phyloP scores from a whole-genome alignment of 805 yeast genomes.

The Candida michaelii region DNA sequence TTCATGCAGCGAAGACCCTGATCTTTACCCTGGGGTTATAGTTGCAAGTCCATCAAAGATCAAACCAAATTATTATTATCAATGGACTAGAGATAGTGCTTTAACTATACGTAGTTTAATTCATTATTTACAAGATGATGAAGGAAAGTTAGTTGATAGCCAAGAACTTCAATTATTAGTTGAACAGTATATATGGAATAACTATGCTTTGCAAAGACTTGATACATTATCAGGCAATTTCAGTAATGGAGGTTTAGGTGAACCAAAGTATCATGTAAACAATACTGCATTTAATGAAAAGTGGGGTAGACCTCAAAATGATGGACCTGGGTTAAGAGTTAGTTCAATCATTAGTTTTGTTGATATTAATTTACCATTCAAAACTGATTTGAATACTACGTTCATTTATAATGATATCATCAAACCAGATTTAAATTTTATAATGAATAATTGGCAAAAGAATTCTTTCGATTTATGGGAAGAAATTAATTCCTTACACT shows the following conservation, averaged over 20 bases:
- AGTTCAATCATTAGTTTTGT: slow-evolving; percentile 62
- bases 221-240: slow-evolving; percentile 69
- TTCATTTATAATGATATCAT: slow-evolving; percentile 53
- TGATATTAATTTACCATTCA: slow-evolving; percentile 20
- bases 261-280: slow-evolving; percentile 79
- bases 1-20: slow-evolving; percentile 5
- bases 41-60: slow-evolving; percentile 79
- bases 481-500: slow-evolving; percentile 72
- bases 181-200: slow-evolving; percentile 63
- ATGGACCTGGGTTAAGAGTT: slow-evolving; percentile 86
- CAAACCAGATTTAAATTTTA: slow-evolving; percentile 69
- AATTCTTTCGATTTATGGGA: slow-evolving; percentile 93
- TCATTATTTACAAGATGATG: slow-evolving; percentile 49
- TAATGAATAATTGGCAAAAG: slow-evolving; percentile 58
- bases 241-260: slow-evolving; percentile 64
- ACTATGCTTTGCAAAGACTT: slow-evolving; percentile 60
- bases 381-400: slow-evolving; percentile 17
- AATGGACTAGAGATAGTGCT: slow-evolving; percentile 91
- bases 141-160: slow-evolving; percentile 4
- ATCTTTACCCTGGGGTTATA: slow-evolving; percentile 64
- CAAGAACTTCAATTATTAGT: slow-evolving; percentile 25
- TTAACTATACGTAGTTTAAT: slow-evolving; percentile 69
- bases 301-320: slow-evolving; percentile 97
- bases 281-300: slow-evolving; percentile 57
- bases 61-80: slow-evolving; percentile 80